Conservation (phyloP, 1,139 yeast genomes). For the Protomyces inundatus region DNA sequence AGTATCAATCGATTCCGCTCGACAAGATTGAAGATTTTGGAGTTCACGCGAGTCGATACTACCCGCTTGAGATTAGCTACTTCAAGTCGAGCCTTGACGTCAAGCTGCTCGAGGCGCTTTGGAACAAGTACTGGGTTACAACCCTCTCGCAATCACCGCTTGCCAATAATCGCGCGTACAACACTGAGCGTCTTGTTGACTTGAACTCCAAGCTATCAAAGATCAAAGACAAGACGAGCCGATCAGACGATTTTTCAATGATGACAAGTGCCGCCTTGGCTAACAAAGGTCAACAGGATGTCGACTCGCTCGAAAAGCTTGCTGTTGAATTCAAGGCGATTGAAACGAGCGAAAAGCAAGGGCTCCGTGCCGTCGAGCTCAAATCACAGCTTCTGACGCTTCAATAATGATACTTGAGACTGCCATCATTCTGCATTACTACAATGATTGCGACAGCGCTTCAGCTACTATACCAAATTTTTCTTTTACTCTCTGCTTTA, state of each 20-base stretch:
- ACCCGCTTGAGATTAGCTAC: conserved; percentile 60
- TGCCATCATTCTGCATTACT: no score
- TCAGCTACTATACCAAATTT: not conserved
- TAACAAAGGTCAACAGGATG: not conserved
- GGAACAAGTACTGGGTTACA: conserved; percentile 51
- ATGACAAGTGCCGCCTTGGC: not conserved
- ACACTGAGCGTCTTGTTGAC: conserved; percentile 13
- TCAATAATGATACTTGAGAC: not conserved
- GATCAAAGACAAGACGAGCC: not conserved
- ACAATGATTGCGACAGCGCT: no score
- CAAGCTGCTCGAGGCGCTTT: conserved; percentile 45
- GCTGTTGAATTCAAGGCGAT: not conserved
- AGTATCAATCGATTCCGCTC: conserved; percentile 43
- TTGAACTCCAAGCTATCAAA: conserved; percentile 9
- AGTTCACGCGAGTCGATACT: conserved; percentile 64
- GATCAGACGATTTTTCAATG: not conserved
- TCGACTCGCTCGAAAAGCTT: no score
- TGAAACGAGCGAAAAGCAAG: conserved; percentile 4
- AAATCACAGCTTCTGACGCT: not conserved
- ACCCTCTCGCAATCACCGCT: conserved; percentile 39
- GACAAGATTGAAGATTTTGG: conserved; percentile 60
- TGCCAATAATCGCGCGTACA: conserved; percentile 15
- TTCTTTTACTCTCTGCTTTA: not conserved
- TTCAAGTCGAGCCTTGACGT: conserved; percentile 56
- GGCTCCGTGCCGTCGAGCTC: not conserved